Conservation (phyloP, 208 protist genomes). For the Angomonas deanei region DNA sequence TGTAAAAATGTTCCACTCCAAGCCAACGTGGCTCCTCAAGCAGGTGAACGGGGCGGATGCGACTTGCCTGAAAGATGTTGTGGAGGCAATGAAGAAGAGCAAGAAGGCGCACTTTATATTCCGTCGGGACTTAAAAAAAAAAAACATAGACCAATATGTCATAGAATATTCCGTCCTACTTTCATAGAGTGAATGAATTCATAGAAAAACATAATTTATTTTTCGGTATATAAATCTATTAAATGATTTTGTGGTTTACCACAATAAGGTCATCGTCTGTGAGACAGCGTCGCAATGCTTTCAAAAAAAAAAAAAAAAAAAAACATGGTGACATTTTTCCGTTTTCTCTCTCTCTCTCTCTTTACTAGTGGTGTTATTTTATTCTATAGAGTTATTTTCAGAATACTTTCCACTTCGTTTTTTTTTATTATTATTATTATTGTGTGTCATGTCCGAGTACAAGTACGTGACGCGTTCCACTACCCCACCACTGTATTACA, state of each 20-base stretch:
- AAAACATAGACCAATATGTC: background rate
- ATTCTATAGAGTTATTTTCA: no score
- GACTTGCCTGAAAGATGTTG: conserved; percentile 52
- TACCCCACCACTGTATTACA: conserved; percentile 68
- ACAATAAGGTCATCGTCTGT: no score
- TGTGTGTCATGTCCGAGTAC: conserved; percentile 16
- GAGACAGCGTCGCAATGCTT: no score
- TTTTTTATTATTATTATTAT: background rate
- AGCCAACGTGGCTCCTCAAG: conserved; percentile 52
- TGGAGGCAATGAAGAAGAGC: conserved; percentile 56
- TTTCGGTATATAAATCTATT: background rate
- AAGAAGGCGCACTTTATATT: conserved; percentile 60
- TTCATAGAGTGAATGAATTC: background rate
- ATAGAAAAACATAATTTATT: background rate
- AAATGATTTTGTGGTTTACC: background rate
- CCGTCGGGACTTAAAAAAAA: conserved; percentile 11
- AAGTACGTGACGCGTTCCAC: conserved; percentile 33
- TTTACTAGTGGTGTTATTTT: no score
- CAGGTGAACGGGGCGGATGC: conserved; percentile 67
- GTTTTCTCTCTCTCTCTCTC: background rate
- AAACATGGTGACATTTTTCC: background rate
- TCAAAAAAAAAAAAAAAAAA: background rate
- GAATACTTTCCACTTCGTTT: background rate
- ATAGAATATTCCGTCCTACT: background rate
- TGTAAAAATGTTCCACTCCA: conserved; percentile 38